phyloP scores from a whole-genome alignment of 108 stramenopile genomes.

The Nannochloropsis gaditana region DNA sequence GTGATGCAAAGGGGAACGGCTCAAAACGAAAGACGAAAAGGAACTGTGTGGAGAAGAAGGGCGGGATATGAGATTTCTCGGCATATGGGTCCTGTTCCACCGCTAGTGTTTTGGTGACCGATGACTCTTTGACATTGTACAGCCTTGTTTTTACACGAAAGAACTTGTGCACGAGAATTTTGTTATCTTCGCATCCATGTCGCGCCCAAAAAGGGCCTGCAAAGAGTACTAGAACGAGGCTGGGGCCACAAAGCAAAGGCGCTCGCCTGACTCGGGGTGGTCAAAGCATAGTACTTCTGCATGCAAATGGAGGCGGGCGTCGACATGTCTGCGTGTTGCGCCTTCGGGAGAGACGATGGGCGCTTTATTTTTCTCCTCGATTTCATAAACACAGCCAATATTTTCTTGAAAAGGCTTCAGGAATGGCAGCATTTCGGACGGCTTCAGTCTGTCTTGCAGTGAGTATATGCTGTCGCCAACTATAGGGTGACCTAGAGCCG shows the following conservation, averaged over 20 bases:
- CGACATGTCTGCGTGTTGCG: not conserved
- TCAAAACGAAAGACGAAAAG: not conserved
- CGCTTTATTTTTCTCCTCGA: no score
- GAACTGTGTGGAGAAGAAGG: not conserved
- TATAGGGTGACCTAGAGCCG: constrained; percentile 69
- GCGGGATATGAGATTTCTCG: not conserved
- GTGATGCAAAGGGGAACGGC: not conserved
- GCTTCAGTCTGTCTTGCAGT: not conserved
- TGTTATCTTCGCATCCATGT: no score
- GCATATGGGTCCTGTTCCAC: not conserved
- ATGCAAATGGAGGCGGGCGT: not conserved
- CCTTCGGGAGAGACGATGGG: no score
- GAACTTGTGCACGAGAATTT: no score
- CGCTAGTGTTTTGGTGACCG: constrained; percentile 9
- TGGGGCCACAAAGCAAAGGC: not conserved
- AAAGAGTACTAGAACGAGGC: not conserved
- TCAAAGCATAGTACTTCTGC: not conserved
- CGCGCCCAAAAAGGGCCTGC: no score
- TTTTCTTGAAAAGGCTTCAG: no score
- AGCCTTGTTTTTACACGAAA: no score
- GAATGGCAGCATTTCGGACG: not conserved
- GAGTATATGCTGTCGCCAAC: constrained; percentile 72
- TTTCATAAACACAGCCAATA: no score
- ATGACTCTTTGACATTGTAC: no score
- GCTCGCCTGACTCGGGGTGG: not conserved